Percentiles rank a stretch among this genome's conserved stretches.
Conservation (phyloP, 2,329 filamentous ascomycete species). For the Fusarium torulosum region DNA sequence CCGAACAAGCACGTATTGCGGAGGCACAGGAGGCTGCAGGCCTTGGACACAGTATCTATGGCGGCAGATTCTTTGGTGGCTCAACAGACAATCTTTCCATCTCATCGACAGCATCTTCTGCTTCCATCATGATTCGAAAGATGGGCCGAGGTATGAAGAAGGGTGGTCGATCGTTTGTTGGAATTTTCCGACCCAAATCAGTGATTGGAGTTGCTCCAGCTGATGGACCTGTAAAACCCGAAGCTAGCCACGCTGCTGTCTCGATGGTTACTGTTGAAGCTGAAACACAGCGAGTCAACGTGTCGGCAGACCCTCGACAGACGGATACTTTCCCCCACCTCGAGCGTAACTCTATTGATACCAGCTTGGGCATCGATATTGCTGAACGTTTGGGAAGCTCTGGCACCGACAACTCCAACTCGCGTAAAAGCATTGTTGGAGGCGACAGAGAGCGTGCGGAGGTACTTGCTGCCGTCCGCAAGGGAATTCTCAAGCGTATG, state of each 20-base stretch:
- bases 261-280: slow-evolving; percentile 97
- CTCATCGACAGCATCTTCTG: slow-evolving; percentile 89
- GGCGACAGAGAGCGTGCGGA: slow-evolving; percentile 92
- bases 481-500: slow-evolving; percentile 93
- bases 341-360: slow-evolving; percentile 84
- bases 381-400: slow-evolving; percentile 68
- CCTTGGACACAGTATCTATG: slow-evolving; percentile 93
- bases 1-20: slow-evolving; percentile 91
- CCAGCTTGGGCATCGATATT: slow-evolving; percentile 61
- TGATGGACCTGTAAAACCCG: slow-evolving; percentile 70
- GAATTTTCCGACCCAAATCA: slow-evolving; percentile 94
- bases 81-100: slow-evolving; percentile 97
- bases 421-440: slow-evolving; percentile 89
- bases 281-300: slow-evolving; percentile 85
- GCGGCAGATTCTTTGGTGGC: slow-evolving; percentile 84
- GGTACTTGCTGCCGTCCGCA: slow-evolving; percentile 90
- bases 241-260: slow-evolving; percentile 83
- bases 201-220: slow-evolving; percentile 81
- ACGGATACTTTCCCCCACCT: slow-evolving; percentile 82
- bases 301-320: slow-evolving; percentile 76
- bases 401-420: slow-evolving; percentile 70
- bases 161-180: slow-evolving; percentile 88
- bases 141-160: slow-evolving; percentile 99
- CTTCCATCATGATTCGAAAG: slow-evolving; percentile 94
- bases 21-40: slow-evolving; percentile 92